Evolutionary conservation across 2,329 filamentous ascomycete species (phyloP).

Genomic region (Hortaea sp.): DNA sequence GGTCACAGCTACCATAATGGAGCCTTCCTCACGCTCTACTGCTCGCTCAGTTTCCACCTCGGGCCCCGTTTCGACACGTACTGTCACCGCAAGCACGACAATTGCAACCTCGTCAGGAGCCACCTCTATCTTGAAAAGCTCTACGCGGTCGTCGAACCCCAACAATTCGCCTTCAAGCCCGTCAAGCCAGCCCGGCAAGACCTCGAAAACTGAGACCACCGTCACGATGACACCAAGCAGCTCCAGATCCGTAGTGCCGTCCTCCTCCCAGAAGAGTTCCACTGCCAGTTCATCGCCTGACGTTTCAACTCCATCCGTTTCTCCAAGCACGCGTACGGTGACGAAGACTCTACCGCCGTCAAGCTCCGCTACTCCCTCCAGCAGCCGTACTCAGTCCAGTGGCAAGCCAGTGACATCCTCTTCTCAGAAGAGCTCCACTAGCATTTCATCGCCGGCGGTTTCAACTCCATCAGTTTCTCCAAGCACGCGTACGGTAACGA

Average conservation of each 20-base stretch:
- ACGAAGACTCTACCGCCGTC: background rate
- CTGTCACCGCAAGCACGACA: background rate
- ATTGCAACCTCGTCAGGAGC: background rate
- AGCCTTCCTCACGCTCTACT: background rate
- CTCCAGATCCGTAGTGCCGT: background rate
- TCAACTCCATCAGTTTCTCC: background rate
- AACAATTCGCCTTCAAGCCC: background rate
- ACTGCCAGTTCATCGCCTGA: background rate
- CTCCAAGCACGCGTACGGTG: background rate
- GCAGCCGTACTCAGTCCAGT: background rate
- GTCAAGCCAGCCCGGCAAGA: background rate
- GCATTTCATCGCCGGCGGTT: background rate
- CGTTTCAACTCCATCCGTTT: background rate
- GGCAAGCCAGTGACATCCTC: background rate
- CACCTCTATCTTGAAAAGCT: too few species aligned
- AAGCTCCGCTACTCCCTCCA: background rate
- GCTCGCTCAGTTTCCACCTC: background rate
- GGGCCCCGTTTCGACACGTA: background rate
- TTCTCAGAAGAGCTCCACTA: background rate
- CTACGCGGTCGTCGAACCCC: background rate
- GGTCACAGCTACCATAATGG: background rate
- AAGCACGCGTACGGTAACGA: background rate
- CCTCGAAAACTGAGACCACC: background rate
- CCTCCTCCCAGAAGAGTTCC: background rate
- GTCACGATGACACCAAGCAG: background rate